phyloP scores from a whole-genome alignment of 2,329 filamentous ascomycete genomes.

The Sporothrix pallida region DNA sequence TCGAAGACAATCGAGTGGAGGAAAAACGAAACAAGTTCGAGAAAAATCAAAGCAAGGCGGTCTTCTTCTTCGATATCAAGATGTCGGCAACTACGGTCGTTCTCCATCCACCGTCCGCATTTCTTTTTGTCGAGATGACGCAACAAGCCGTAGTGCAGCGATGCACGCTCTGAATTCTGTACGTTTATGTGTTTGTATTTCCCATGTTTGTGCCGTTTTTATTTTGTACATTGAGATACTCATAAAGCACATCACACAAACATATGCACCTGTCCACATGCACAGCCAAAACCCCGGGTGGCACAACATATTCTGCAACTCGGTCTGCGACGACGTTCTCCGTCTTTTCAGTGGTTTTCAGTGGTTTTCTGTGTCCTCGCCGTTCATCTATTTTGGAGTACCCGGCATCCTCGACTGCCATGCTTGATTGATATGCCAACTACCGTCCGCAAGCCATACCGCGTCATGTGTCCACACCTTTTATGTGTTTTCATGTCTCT shows the following conservation, averaged over 20 bases:
- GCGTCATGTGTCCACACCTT: neutral
- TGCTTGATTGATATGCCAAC: neutral
- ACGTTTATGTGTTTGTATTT: neutral
- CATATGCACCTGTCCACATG: conserved; percentile 11
- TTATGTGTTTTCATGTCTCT: too few relatives aligned
- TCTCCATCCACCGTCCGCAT: neutral
- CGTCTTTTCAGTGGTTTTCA: neutral
- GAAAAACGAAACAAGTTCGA: neutral
- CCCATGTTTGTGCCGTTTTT: neutral
- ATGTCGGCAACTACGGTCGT: neutral
- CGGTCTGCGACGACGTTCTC: conserved; percentile 2
- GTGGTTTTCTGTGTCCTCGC: neutral
- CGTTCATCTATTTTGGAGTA: neutral
- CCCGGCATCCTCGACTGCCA: neutral
- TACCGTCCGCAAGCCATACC: conserved; percentile 8
- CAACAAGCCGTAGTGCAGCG: conserved; percentile 5
- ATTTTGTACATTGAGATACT: neutral
- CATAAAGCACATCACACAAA: neutral
- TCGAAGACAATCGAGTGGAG: neutral
- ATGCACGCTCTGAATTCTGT: neutral
- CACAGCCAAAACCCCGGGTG: neutral
- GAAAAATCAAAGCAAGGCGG: neutral
- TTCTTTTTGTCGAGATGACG: neutral
- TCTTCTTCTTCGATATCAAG: neutral
- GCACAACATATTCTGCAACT: conserved; percentile 28